These are phyloP conservation scores for Phytophthora pistaciae DNA, from an alignment of 352 stramenopile species.

Conservation along the genomic window DNA sequence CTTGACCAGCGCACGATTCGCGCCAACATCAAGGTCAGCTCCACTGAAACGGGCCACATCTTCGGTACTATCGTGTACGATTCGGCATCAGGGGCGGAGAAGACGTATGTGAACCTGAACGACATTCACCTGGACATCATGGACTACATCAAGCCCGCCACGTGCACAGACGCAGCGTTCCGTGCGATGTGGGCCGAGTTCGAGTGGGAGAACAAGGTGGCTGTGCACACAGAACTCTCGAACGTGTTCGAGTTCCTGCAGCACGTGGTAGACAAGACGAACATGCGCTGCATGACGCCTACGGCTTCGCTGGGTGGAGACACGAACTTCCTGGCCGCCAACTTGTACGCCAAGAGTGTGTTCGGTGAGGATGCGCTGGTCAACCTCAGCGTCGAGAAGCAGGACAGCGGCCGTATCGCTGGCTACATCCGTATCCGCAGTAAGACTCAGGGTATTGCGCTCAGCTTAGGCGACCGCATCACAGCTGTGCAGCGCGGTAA, in stretches of 20 bases:
- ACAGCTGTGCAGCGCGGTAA: constrained; percentile 95
- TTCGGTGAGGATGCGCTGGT: constrained; percentile 99
- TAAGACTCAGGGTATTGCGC: constrained; percentile 99
- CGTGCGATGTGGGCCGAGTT: constrained; percentile 99
- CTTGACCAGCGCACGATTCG: constrained; percentile 97
- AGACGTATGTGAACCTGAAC: constrained; percentile 99
- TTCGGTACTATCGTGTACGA: constrained; percentile 99
- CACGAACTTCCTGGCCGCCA: constrained; percentile 95
- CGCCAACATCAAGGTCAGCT: constrained; percentile 99
- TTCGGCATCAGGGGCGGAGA: constrained; percentile 95
- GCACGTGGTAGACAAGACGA: constrained; percentile 98
- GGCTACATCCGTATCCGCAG: constrained; percentile 99
- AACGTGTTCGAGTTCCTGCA: constrained; percentile 98
- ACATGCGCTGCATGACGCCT: constrained; percentile 99
- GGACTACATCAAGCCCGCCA: constrained; percentile 99
- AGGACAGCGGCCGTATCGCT: constrained; percentile 97
- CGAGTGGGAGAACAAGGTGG: constrained; percentile 99
- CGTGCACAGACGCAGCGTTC: constrained; percentile 97
- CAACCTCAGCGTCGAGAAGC: constrained; percentile 99
- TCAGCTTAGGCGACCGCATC: constrained; percentile 99
- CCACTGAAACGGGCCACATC: constrained; percentile 99
- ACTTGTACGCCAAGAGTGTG: constrained; percentile 93
- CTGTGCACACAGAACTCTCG: constrained; percentile 97
- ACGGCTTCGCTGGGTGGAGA: constrained; percentile 88
- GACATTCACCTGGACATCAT: constrained; percentile 99